These are phyloP conservation scores for Pilaira anomala DNA, from an alignment of 192 early-diverging fungal species.

Conservation along the genomic window DNA sequence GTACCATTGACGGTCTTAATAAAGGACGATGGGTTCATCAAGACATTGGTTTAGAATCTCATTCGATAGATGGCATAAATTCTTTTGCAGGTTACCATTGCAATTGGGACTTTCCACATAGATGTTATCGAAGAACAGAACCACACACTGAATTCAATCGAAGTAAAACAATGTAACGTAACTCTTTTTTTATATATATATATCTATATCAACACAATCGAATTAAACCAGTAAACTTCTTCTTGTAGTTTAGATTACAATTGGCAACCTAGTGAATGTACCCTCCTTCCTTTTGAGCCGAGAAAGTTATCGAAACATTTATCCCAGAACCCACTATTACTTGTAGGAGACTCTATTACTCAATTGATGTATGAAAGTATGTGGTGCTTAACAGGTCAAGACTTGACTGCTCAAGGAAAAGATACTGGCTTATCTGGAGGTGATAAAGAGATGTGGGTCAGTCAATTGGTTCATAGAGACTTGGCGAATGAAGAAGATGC, in stretches of 20 bases:
- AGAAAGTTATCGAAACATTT: conserved; percentile 25
- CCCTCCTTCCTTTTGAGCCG: conserved; percentile 19
- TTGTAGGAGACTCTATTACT: conserved; percentile 40
- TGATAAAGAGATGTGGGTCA: conserved; percentile 8
- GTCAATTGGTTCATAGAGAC: conserved; percentile 14
- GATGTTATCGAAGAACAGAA: conserved; percentile 22
- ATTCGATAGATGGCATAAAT: conserved; percentile 10
- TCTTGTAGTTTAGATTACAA: conserved; percentile 25
- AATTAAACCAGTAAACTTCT: not conserved
- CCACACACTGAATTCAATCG: conserved; percentile 20
- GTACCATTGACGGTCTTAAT: conserved; percentile 25
- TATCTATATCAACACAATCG: too few species aligned
- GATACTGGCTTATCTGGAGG: conserved; percentile 22
- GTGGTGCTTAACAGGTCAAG: conserved; percentile 26
- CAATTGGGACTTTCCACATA: conserved; percentile 19
- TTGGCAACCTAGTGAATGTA: conserved; percentile 28
- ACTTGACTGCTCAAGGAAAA: not conserved
- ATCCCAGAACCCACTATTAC: conserved; percentile 27
- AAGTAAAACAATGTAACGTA: conserved; percentile 26
- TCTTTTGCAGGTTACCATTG: conserved; percentile 20
- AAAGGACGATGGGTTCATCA: conserved; percentile 25
- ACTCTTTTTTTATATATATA: not conserved
- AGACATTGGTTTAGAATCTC: conserved; percentile 2
- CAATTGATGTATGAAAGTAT: conserved; percentile 33
- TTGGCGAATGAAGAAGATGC: not conserved